A percentile compares a stretch with the other conserved stretches of the same genome.
phyloP scores from a whole-genome alignment of 2,329 filamentous ascomycete species.

The Ceratocystis ficicola region DNA sequence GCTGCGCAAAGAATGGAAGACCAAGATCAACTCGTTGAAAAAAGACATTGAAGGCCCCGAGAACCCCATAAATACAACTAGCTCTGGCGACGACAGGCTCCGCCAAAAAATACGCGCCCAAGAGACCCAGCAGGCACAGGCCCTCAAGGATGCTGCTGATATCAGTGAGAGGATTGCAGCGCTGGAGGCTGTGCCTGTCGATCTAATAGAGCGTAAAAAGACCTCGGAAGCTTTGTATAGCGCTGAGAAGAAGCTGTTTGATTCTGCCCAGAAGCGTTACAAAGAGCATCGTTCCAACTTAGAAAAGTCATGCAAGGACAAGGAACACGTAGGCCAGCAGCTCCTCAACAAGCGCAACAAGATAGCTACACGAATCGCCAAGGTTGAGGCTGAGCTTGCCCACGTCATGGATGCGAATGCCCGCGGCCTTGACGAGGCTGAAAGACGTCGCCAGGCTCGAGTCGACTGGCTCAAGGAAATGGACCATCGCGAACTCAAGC shows the following conservation, averaged over 20 bases:
- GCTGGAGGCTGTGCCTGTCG: slow-evolving; percentile 50
- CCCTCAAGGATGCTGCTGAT: slow-evolving; percentile 43
- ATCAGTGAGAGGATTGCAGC: slow-evolving; percentile 37
- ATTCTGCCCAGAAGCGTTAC: slow-evolving; percentile 43
- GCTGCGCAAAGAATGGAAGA: slow-evolving; percentile 62
- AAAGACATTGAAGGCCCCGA: slow-evolving; percentile 63
- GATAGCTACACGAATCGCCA: slow-evolving; percentile 56
- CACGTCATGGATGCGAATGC: slow-evolving; percentile 58
- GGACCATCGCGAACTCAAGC: slow-evolving; percentile 35
- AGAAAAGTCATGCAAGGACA: slow-evolving; percentile 49
- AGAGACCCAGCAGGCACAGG: slow-evolving; percentile 58
- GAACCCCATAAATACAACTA: slow-evolving; percentile 53
- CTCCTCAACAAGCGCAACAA: slow-evolving; percentile 60
- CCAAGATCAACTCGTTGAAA: slow-evolving; percentile 51
- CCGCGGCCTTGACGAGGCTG: slow-evolving; percentile 51
- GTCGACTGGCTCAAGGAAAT: slow-evolving; percentile 38
- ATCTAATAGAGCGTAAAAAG: slow-evolving; percentile 47
- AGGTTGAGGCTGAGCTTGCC: slow-evolving; percentile 60
- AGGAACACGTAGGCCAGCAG: slow-evolving; percentile 51
- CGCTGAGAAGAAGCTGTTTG: slow-evolving; percentile 47
- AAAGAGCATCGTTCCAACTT: slow-evolving; percentile 48
- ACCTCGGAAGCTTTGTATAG: slow-evolving; percentile 42
- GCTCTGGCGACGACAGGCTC: slow-evolving; percentile 63
- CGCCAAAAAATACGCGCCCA: slow-evolving; percentile 65
- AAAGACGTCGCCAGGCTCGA: slow-evolving; percentile 43